Conservation (phyloP, 805 yeast species). For the Candida wancherniae region DNA sequence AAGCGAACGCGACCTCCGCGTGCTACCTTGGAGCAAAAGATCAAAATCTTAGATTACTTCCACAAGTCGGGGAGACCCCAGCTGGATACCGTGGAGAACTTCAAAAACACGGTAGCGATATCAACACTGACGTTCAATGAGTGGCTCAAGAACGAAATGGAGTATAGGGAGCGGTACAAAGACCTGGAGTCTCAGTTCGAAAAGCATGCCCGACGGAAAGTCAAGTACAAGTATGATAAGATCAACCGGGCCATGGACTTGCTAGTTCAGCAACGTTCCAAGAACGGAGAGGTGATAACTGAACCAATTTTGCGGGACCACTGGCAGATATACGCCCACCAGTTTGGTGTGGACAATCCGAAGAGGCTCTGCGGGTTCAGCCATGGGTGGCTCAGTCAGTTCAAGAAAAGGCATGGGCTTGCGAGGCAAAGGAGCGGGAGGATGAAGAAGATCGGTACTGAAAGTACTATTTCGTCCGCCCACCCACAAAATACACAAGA, state of each 20-base stretch:
- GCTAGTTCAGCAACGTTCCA: slow-evolving; percentile 43
- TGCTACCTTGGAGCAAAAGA: slow-evolving; percentile 56
- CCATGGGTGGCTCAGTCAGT: slow-evolving; percentile 61
- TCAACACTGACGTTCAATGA: slow-evolving; percentile 59
- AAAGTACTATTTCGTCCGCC: no score
- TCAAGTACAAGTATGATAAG: slow-evolving; percentile 50
- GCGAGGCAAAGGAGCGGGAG: no score
- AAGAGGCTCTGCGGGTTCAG: slow-evolving; percentile 51
- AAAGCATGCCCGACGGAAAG: slow-evolving; percentile 29
- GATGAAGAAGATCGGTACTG: no score
- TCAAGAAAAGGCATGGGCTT: slow-evolving; percentile 54
- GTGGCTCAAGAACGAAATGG: slow-evolving; percentile 54
- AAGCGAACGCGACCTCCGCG: slow-evolving; percentile 34
- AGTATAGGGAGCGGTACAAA: slow-evolving; percentile 42
- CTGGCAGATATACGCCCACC: slow-evolving; percentile 52
- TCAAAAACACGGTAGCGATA: slow-evolving; percentile 46
- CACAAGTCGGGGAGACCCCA: slow-evolving; percentile 49
- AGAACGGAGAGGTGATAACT: slow-evolving; percentile 42
- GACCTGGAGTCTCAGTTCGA: slow-evolving; percentile 28
- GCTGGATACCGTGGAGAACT: slow-evolving; percentile 52
- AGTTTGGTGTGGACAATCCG: slow-evolving; percentile 56
- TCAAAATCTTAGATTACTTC: slow-evolving; percentile 48
- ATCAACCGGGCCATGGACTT: slow-evolving; percentile 58
- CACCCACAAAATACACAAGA: no score
- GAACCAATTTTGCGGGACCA: slow-evolving; percentile 53